Conservation (phyloP, 371 early-diverging fungal genomes). For the Syncephalis fuscata region DNA sequence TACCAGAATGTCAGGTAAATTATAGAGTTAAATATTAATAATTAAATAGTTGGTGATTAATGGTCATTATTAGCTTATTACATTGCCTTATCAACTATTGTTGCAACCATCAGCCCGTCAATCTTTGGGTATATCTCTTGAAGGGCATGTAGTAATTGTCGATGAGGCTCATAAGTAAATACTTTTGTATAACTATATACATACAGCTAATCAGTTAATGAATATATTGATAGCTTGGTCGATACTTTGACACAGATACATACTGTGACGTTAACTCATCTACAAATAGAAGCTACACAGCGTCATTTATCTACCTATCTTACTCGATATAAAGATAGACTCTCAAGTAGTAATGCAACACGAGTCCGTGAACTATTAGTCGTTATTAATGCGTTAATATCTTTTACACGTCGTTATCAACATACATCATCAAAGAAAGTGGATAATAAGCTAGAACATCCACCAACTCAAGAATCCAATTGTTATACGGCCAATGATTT, state of each 20-base stretch:
- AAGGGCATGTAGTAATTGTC: constrained; percentile 58
- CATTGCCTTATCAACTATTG: constrained; percentile 75
- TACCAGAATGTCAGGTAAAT: constrained; percentile 18
- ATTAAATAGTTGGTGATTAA: constrained; percentile 12
- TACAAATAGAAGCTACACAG: no score
- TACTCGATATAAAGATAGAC: constrained; percentile 40
- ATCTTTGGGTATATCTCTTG: constrained; percentile 52
- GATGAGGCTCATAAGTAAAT: constrained; percentile 78
- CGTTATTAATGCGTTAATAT: constrained; percentile 19
- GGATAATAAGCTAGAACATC: no score
- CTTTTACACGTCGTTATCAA: no score
- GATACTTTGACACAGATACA: constrained; percentile 50
- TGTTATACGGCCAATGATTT: constrained; percentile 40
- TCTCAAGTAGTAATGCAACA: constrained; percentile 54
- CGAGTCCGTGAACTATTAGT: constrained; percentile 53
- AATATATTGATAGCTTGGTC: constrained; percentile 16
- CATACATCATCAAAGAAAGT: no score
- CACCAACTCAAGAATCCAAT: no score
- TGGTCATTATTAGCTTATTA: constrained; percentile 49
- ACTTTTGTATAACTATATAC: not conserved
- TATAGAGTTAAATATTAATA: constrained; percentile 1
- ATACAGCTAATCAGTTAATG: not conserved
- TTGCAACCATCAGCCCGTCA: constrained; percentile 57
- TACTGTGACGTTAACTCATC: constrained; percentile 2
- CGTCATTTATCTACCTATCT: constrained; percentile 24